Conservation (phyloP, 169 alveolate species). For the Sarcocystis neurona region DNA sequence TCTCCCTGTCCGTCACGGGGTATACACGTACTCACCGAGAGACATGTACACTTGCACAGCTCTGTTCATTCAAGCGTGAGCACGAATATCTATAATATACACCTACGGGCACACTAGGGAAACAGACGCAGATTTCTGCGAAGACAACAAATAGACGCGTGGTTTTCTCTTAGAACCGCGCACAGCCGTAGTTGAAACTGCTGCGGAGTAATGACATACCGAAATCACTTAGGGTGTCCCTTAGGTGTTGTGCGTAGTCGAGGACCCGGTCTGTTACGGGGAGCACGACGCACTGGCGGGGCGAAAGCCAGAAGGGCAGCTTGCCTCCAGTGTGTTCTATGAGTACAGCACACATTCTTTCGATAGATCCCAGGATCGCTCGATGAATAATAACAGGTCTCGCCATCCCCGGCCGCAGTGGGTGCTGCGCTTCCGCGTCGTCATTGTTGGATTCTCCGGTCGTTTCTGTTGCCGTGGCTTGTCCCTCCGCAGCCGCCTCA, state of each 20-base stretch:
- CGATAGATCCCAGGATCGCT: constrained; percentile 94
- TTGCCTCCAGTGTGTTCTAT: constrained; percentile 97
- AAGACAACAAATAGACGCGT: too few species aligned
- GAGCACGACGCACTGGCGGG: constrained; percentile 93
- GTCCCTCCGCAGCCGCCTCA: constrained; percentile 16
- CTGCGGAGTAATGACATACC: too few species aligned
- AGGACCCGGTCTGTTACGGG: constrained; percentile 91
- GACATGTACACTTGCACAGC: too few species aligned
- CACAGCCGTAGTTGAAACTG: too few species aligned
- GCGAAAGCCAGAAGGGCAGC: constrained; percentile 99
- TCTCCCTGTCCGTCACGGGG: too few species aligned
- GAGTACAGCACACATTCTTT: constrained; percentile 78
- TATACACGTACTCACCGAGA: too few species aligned
- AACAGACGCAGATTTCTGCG: too few species aligned
- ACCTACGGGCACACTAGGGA: too few species aligned
- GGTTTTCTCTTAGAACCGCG: too few species aligned
- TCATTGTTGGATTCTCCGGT: constrained; percentile 47
- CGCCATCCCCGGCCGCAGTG: constrained; percentile 84
- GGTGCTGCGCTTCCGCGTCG: constrained; percentile 33
- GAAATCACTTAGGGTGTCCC: constrained; percentile 74
- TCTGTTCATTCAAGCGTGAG: too few species aligned
- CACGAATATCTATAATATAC: too few species aligned
- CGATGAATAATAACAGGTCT: constrained; percentile 99
- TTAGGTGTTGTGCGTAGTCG: constrained; percentile 87
- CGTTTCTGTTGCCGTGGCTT: constrained; percentile 42